Conservation (phyloP, 2,329 filamentous ascomycete genomes). For the Cytospora mali region DNA sequence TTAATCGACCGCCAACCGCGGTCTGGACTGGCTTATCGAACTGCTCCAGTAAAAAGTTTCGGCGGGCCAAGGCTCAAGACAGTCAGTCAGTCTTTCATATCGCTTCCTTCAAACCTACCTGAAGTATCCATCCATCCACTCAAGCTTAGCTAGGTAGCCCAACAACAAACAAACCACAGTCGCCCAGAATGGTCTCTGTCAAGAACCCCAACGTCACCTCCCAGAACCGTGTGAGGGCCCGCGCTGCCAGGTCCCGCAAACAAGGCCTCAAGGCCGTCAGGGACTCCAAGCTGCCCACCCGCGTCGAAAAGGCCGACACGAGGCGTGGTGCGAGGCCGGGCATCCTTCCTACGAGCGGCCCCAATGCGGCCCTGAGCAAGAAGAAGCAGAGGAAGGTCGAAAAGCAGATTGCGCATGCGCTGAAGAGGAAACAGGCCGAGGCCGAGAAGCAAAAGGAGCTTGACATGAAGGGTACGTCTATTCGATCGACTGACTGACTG, state of each 20-base stretch:
- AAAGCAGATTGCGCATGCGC: conserved; percentile 54
- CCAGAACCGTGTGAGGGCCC: conserved; percentile 54
- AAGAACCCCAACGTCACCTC: conserved; percentile 61
- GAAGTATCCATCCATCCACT: too few relatives aligned
- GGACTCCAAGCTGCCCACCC: conserved; percentile 31
- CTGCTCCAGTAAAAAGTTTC: conserved; percentile 15
- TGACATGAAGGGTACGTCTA: conserved; percentile 25
- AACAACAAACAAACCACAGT: too few relatives aligned
- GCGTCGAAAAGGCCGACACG: conserved; percentile 41
- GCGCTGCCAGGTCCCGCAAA: conserved; percentile 49
- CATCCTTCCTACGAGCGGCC: conserved; percentile 58
- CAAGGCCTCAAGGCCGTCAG: conserved; percentile 46
- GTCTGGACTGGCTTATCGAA: conserved; percentile 13
- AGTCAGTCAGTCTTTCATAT: too few relatives aligned
- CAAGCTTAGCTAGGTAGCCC: too few relatives aligned
- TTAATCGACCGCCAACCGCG: too few relatives aligned
- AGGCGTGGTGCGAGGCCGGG: conserved; percentile 55
- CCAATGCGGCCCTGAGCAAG: conserved; percentile 51
- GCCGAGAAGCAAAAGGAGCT: conserved; percentile 36
- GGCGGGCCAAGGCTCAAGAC: too few relatives aligned
- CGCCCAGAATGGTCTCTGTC: conserved; percentile 54
- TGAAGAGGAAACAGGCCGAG: conserved; percentile 55
- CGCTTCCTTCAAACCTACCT: background rate
- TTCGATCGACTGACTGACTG: background rate
- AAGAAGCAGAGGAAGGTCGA: conserved; percentile 62